Base-by-base conservation (phyloP, 129 eudicot genomes). In the Smallanthus sonchifolius region DNA sequence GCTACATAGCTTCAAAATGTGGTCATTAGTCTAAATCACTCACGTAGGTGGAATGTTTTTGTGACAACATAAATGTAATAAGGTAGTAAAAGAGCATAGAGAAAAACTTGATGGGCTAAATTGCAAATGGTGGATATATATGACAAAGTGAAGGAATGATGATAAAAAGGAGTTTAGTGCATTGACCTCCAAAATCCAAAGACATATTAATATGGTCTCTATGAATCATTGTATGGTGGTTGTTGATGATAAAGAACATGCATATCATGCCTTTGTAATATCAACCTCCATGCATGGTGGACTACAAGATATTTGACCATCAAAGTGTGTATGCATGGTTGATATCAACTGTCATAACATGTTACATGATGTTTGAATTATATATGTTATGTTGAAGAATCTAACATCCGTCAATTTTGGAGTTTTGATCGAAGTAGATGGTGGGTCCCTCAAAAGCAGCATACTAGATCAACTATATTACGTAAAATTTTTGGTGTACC, bases 111-210 rank as follows among this genome's bases (percentile, higher is more conserved):
- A 30, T 49, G 73, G 56, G 40, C 34, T 38, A 40, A 65, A 66
- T 39, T 65, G 10, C 73, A 75, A 66, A 52, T 54, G 14, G 14
- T 51, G 13, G 74, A 72, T 39, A 14, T 75, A n/a, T n/a, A n/a
- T n/a, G 72, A 51, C 66, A 49, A 47, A 51, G 65, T 7, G 73
- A 75, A 75, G 72, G 79, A 75, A 64, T 65, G 65, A 76, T 76
- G 74, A 76, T 76, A 74, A 67, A 76, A 66, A 76, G 43, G 74
- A 76, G 56, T 66, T 40, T 30, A 65, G 74, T 66, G 66, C 43
- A 28, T 76, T 76, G 80, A 76, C 80, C 80, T 66, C 74, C 42
- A 76, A 76, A 76, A 51, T 66, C 44, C 67, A 38, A 51, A 51
- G 56, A 51, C 55, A 76, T 37, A 63, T 49, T 35, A 37, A 4